Evolutionary conservation across 208 protist species (phyloP), one percentile per base, ranked within the genome.

Genomic region (Porcisia deanei): DNA sequence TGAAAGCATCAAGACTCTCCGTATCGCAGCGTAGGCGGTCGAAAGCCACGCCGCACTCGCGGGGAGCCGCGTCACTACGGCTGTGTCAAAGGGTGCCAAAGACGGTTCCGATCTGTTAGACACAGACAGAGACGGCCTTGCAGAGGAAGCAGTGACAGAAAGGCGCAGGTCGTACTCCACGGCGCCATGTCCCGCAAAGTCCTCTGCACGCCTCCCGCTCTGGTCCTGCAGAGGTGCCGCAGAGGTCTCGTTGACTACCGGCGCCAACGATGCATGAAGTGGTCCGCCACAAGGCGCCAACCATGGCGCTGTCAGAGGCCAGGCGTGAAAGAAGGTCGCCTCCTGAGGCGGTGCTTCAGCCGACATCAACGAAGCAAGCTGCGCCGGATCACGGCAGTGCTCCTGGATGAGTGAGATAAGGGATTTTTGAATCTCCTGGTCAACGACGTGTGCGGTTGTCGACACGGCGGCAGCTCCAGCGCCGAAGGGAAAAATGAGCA

Each of bases 291-390:
- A 18, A 12, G 71, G 47, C 43, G 59, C 18, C 49, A 81, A n/a
- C 77, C 77, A 81, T 34, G 30, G 53, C 39, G 30, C 66, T 9
- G 71, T 77, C 18, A 73, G 52, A 2, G 39, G 54, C 77, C 77
- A 81, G 16, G n/a, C 7, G 47, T 81, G 64, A 18, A 81, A 75
- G 9, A 82, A 77, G 34, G 70, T 72, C 9, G 45, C 9, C 22
- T 25, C 34, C 20, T 18, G 30, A 6, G 60, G 8, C 4, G 47
- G 12, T 8, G 63, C 5, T 4, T 63, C 37, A 4, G 69, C 25
- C 43, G 71, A 45, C 64, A 82, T 49, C 73, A 73, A 30, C 34
- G 41, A 20, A 6, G 52, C 52, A 4, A 71, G 47, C 2, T 34
- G 30, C 45, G 20, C 34, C 1, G 63, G 39, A 2, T 60, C 25